These are phyloP conservation scores for Cercospora nicotianae DNA, from an alignment of 2,329 filamentous ascomycete species.

Conservation along the genomic window DNA sequence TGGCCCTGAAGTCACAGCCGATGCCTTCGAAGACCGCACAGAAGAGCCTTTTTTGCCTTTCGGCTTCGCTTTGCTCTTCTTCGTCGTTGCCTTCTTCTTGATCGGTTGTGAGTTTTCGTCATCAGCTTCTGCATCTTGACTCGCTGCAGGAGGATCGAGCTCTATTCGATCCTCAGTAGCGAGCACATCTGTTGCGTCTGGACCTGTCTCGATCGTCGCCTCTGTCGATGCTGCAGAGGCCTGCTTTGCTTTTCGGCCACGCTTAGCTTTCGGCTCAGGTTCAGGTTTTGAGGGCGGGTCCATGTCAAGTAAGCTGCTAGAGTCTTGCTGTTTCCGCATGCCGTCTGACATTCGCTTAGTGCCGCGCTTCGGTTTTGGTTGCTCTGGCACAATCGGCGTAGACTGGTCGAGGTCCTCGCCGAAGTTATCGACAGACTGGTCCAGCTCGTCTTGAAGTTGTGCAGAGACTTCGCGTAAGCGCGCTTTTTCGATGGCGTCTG, in stretches of 20 bases:
- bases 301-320: slow-evolving; percentile 29
- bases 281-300: slow-evolving; percentile 35
- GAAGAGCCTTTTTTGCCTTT: slow-evolving; percentile 34
- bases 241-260: slow-evolving; percentile 28
- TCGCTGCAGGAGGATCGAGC: slow-evolving; percentile 11
- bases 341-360: slow-evolving; percentile 44
- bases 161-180: slow-evolving; percentile 18
- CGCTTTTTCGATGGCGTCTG: slow-evolving; percentile 17
- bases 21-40: slow-evolving; percentile 30
- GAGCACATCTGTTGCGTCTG: slow-evolving; percentile 1
- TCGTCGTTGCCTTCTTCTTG: slow-evolving; percentile 26
- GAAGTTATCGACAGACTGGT: slow-evolving; percentile 33
- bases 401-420: slow-evolving; percentile 29
- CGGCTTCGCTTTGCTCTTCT: slow-evolving; percentile 33
- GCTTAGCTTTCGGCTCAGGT: slow-evolving; percentile 29
- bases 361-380: slow-evolving; percentile 33
- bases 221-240: slow-evolving; percentile 18
- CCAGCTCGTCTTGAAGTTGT: slow-evolving; percentile 38
- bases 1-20: slow-evolving; percentile 20
- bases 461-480: slow-evolving; percentile 32
- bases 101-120: slow-evolving; percentile 16
- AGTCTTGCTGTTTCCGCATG: slow-evolving; percentile 32
- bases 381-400: slow-evolving; percentile 27
- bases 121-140: slow-evolving; percentile 14
- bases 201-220: slow-evolving; percentile 4